A percentile compares a stretch with the other conserved stretches of the same genome.
Evolutionary conservation across 257 asterid genomes (phyloP).

Genomic region (Jacaranda copaia): DNA sequence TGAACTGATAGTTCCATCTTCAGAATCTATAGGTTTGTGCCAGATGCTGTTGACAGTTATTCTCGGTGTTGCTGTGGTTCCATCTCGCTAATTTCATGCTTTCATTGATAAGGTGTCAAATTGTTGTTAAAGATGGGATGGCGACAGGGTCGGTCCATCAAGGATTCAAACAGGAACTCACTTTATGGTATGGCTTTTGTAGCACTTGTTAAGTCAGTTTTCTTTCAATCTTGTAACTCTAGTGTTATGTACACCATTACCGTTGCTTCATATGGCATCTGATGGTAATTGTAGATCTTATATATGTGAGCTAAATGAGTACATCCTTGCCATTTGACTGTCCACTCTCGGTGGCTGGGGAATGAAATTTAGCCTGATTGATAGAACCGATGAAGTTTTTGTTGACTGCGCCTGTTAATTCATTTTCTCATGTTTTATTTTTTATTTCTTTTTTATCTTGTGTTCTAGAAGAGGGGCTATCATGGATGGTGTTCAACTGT

Average conservation of each 20-base stretch:
- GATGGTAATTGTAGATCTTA: constrained; percentile 22
- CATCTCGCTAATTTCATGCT: constrained; percentile 29
- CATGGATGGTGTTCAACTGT: not conserved
- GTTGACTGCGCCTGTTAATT: not conserved
- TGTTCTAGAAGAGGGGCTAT: constrained; percentile 1
- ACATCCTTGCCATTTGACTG: not conserved
- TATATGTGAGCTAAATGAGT: constrained; percentile 13
- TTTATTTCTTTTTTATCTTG: not conserved
- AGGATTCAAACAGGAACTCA: constrained; percentile 62
- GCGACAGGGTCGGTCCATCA: constrained; percentile 90
- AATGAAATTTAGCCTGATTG: constrained; percentile 15
- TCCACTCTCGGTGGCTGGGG: constrained; percentile 15
- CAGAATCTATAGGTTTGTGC: constrained; percentile 84
- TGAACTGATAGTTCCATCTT: constrained; percentile 76
- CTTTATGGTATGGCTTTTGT: constrained; percentile 59
- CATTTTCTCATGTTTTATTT: not conserved
- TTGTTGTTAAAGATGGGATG: constrained; percentile 96
- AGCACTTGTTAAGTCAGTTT: not conserved
- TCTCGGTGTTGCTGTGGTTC: constrained; percentile 32
- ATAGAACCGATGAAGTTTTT: not conserved
- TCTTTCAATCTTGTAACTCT: not conserved
- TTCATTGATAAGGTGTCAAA: constrained; percentile 70
- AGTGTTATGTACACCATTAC: constrained; percentile 2
- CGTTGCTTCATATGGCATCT: constrained; percentile 23
- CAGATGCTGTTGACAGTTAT: constrained; percentile 26